A percentile compares a stretch with the other conserved stretches of the same genome.
Evolutionary conservation across 306 rosid species (phyloP).

Genomic region (Cucumis hystrix): DNA sequence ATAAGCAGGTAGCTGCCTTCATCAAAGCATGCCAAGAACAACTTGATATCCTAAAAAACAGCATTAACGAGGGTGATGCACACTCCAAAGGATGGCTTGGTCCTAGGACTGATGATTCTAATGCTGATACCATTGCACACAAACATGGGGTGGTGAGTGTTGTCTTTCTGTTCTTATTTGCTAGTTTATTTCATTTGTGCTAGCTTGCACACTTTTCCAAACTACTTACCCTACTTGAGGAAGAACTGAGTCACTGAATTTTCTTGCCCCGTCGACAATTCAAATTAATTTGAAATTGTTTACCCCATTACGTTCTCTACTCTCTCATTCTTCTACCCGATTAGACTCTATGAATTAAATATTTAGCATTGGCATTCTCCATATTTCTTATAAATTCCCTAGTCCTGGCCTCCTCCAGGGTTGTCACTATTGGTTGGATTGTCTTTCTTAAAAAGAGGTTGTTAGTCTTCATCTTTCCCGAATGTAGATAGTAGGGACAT

Average conservation of each 20-base stretch:
- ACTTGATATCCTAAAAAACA: conserved; percentile 70
- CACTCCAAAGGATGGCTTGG: conserved; percentile 86
- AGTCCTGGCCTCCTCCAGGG: background rate
- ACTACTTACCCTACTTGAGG: background rate
- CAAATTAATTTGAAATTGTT: background rate
- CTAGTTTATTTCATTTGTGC: conserved; percentile 2
- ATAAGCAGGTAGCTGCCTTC: conserved; percentile 72
- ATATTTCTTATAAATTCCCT: background rate
- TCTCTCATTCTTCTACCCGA: background rate
- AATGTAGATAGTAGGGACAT: background rate
- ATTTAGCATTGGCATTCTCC: background rate
- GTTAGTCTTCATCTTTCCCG: background rate
- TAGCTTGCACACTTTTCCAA: background rate
- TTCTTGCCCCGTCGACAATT: background rate
- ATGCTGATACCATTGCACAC: conserved; percentile 80
- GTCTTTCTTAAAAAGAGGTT: background rate
- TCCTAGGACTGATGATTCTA: conserved; percentile 37
- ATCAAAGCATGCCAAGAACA: conserved; percentile 91
- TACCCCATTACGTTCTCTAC: background rate
- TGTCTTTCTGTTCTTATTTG: background rate
- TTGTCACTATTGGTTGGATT: background rate
- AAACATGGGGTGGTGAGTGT: conserved; percentile 96
- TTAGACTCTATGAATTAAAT: background rate
- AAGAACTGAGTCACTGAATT: background rate
- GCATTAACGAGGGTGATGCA: conserved; percentile 54